phyloP scores from a whole-genome alignment of 2,329 filamentous ascomycete species.

The Colletotrichum spaethianum region DNA sequence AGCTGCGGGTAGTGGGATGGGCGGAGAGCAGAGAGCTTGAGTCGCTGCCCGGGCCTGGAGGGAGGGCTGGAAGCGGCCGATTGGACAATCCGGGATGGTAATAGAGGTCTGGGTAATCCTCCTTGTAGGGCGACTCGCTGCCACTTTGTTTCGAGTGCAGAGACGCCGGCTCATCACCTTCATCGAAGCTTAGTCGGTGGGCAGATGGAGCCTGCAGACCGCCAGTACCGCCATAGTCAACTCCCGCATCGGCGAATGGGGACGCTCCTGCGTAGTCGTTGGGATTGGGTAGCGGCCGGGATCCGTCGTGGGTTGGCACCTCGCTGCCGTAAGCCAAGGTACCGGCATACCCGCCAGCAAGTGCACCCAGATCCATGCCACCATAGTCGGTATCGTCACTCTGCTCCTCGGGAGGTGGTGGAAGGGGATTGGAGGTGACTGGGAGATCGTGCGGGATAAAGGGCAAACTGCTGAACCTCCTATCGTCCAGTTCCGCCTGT shows the following conservation, averaged over 20 bases:
- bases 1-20: conserved; percentile 50
- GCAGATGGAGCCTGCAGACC: conserved; percentile 83
- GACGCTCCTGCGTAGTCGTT: conserved; percentile 54
- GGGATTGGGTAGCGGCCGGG: conserved; percentile 65
- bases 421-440: conserved; percentile 52
- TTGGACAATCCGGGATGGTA: conserved; percentile 86
- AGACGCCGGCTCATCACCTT: conserved; percentile 84
- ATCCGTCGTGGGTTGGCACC: conserved; percentile 57
- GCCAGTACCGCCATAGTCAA: conserved; percentile 92
- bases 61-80: conserved; percentile 75
- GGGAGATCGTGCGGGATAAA: conserved; percentile 65
- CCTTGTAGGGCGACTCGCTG: conserved; percentile 76
- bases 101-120: conserved; percentile 90
- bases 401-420: conserved; percentile 66
- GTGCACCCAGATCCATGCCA: conserved; percentile 79
- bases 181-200: conserved; percentile 89
- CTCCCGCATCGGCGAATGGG: conserved; percentile 73
- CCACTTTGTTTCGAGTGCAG: conserved; percentile 69
- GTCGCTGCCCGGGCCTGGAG: conserved; percentile 74
- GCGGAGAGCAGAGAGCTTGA: conserved; percentile 66
- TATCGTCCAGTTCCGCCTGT: conserved; percentile 85
- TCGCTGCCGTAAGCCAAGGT: conserved; percentile 66
- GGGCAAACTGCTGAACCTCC: conserved; percentile 67
- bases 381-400: conserved; percentile 82
- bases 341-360: conserved; percentile 79